A percentile compares a stretch with the other conserved stretches of the same genome.
Conservation (phyloP, 2,329 filamentous ascomycete species). For the Penicillium brevicompactum region DNA sequence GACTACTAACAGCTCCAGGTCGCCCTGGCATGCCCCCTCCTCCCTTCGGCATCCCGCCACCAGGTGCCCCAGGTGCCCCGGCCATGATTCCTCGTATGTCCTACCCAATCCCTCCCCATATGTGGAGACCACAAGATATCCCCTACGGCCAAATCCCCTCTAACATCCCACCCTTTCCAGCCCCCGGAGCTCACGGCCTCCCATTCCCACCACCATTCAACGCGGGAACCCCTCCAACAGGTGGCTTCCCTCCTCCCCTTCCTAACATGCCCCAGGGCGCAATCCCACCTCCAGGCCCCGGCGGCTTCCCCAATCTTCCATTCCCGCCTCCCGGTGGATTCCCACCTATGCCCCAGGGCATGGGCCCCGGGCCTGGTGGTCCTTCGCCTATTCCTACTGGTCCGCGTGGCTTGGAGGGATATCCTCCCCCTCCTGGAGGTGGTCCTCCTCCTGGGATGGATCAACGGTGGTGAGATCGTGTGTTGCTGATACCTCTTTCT, state of each 20-base stretch:
- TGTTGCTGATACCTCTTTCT: constrained; percentile 11
- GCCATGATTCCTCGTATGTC: constrained; percentile 58
- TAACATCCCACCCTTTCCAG: constrained; percentile 34
- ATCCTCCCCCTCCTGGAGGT: constrained; percentile 32
- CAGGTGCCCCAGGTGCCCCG: constrained; percentile 42
- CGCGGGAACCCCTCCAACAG: constrained; percentile 40
- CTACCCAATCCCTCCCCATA: background rate
- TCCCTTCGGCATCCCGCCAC: constrained; percentile 58
- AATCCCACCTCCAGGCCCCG: constrained; percentile 40
- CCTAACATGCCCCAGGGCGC: constrained; percentile 45
- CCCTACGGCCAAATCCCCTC: background rate
- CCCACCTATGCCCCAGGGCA: constrained; percentile 36
- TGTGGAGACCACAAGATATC: background rate
- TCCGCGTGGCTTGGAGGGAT: constrained; percentile 32
- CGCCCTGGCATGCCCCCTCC: constrained; percentile 54
- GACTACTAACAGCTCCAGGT: constrained; percentile 20
- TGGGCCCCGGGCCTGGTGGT: constrained; percentile 2
- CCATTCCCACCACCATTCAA: constrained; percentile 56
- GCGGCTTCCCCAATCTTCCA: constrained; percentile 44
- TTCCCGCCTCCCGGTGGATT: constrained; percentile 50
- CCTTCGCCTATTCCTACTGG: constrained; percentile 27
- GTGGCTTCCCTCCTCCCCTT: constrained; percentile 37
- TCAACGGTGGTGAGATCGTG: constrained; percentile 29
- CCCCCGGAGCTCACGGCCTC: constrained; percentile 59
- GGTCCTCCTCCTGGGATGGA: constrained; percentile 33